phyloP scores from a whole-genome alignment of 805 yeast species.

The Millerozyma miso region DNA sequence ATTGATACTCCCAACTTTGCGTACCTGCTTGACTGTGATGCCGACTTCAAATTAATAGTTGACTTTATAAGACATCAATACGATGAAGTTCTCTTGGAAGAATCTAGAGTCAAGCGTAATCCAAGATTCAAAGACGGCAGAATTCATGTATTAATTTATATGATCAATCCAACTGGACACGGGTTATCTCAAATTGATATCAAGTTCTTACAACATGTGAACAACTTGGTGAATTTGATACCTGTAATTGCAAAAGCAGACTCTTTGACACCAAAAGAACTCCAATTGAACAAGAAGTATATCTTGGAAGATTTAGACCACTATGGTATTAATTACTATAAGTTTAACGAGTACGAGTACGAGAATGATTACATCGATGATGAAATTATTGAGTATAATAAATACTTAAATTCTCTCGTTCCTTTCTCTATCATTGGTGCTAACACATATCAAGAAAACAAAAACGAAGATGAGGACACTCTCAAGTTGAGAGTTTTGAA shows the following conservation, averaged over 20 bases:
- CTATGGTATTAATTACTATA: slow-evolving; percentile 67
- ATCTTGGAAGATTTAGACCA: slow-evolving; percentile 72
- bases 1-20: slow-evolving; percentile 87
- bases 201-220: slow-evolving; percentile 38
- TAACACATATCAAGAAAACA: slow-evolving; percentile 49
- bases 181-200: slow-evolving; percentile 41
- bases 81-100: slow-evolving; percentile 78
- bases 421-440: slow-evolving; percentile 73
- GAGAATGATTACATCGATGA: slow-evolving; percentile 50
- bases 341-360: slow-evolving; percentile 61
- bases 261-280: slow-evolving; percentile 37
- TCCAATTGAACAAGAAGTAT: slow-evolving; percentile 66
- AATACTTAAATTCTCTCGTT: slow-evolving; percentile 56
- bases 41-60: slow-evolving; percentile 64
- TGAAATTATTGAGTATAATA: slow-evolving; percentile 62
- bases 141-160: slow-evolving; percentile 56
- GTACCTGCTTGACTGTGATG: slow-evolving; percentile 63
- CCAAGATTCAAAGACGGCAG: slow-evolving; percentile 83
- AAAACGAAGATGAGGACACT: slow-evolving; percentile 32
- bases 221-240: slow-evolving; percentile 38
- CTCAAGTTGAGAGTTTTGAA: slow-evolving; percentile 52
- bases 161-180: slow-evolving; percentile 45
- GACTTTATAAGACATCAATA: slow-evolving; percentile 79
- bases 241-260: slow-evolving; percentile 45
- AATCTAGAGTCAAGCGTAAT: slow-evolving; percentile 75